phyloP scores from a whole-genome alignment of 768 basidiomycete species.

The Trametes maxima region DNA sequence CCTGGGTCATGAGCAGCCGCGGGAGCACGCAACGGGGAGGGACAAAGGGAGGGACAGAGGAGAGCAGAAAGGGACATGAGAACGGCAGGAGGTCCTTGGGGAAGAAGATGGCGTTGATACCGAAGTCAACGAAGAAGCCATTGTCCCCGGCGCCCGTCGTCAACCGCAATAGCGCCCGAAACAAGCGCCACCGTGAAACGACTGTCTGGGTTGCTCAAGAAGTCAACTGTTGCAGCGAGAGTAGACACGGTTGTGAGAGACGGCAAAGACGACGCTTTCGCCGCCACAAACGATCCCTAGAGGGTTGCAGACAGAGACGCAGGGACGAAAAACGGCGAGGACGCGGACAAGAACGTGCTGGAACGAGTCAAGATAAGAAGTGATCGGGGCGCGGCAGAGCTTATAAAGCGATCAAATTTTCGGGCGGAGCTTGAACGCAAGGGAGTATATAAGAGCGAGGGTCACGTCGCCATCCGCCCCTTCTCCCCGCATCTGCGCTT shows the following conservation, averaged over 20 bases:
- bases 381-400: conserved; percentile 12
- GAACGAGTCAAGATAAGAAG: conserved; percentile 22
- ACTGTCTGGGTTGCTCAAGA: neutral
- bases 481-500: conserved; percentile 19
- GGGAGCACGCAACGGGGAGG: neutral
- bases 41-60: conserved; percentile 10
- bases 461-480: conserved; percentile 10
- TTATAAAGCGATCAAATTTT: conserved; percentile 25
- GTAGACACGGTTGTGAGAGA: neutral
- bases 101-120: conserved; percentile 18
- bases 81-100: conserved; percentile 8
- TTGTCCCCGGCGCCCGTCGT: conserved; percentile 15
- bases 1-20: neutral
- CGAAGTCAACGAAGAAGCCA: conserved; percentile 15
- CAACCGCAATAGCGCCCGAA: conserved; percentile 12
- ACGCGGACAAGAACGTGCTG: conserved; percentile 10
- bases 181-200: neutral
- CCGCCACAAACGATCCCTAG: too few relatives aligned
- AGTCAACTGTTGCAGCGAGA: neutral
- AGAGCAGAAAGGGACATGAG: conserved; percentile 2
- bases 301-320: neutral
- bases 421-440: conserved; percentile 22
- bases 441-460: conserved; percentile 19
- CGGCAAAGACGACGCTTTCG: neutral
- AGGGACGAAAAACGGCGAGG: conserved; percentile 6